phyloP scores from a whole-genome alignment of 2,329 filamentous ascomycete species.

The Curvularia lunata region DNA sequence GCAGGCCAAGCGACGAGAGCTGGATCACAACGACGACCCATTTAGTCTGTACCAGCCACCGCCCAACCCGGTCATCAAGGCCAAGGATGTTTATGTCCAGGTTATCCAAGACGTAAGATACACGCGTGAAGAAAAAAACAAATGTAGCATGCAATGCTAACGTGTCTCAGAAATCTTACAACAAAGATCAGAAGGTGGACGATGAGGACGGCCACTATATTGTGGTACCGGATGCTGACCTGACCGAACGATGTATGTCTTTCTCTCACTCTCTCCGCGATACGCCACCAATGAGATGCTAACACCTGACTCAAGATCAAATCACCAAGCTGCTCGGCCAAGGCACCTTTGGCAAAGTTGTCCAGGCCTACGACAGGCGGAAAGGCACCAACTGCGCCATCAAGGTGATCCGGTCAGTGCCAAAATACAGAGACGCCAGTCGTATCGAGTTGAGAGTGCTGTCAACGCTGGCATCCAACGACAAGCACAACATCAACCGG shows the following conservation, averaged over 20 bases:
- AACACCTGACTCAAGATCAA: slow-evolving; percentile 66
- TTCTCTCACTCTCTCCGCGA: background rate
- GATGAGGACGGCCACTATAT: slow-evolving; percentile 98
- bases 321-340: slow-evolving; percentile 91
- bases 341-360: slow-evolving; percentile 97
- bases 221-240: slow-evolving; percentile 81
- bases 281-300: slow-evolving; percentile 13
- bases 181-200: slow-evolving; percentile 75
- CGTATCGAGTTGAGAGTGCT: slow-evolving; percentile 93
- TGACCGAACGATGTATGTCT: slow-evolving; percentile 87
- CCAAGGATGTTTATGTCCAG: slow-evolving; percentile 67
- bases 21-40: slow-evolving; percentile 71
- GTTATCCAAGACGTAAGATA: slow-evolving; percentile 64
- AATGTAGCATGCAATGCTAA: slow-evolving; percentile 20
- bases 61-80: slow-evolving; percentile 87
- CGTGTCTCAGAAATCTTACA: slow-evolving; percentile 52
- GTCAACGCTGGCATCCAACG: slow-evolving; percentile 89
- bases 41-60: slow-evolving; percentile 85
- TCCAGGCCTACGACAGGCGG: slow-evolving; percentile 83
- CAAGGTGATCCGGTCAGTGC: slow-evolving; percentile 97
- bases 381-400: slow-evolving; percentile 85
- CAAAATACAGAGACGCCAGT: slow-evolving; percentile 96
- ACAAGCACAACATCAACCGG: slow-evolving; percentile 88
- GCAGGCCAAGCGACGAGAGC: slow-evolving; percentile 65
- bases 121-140: background rate